Conservation (phyloP, 2,329 filamentous ascomycete species). For the Rhexocercosporidium sp. region DNA sequence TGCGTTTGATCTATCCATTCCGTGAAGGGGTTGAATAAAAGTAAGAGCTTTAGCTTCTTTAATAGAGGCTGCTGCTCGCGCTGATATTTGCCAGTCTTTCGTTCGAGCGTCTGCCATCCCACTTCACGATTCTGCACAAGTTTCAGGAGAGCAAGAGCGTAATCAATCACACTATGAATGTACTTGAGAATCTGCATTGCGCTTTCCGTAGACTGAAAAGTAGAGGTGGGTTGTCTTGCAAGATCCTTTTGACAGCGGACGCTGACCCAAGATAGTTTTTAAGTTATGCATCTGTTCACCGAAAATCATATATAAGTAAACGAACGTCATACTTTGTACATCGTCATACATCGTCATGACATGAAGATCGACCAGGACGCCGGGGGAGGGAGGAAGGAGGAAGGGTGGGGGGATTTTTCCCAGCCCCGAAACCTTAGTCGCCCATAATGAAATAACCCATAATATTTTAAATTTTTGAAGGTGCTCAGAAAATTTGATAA, state of each 20-base stretch:
- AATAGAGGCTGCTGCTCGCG: background rate
- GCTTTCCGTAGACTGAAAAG: background rate
- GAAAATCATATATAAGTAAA: no score
- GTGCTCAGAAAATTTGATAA: background rate
- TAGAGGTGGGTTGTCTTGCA: background rate
- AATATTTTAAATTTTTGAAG: background rate
- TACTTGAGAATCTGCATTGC: background rate
- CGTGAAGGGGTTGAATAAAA: background rate
- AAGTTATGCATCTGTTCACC: no score
- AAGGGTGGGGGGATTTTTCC: background rate
- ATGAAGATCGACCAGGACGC: background rate
- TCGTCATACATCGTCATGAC: background rate
- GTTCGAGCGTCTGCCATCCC: background rate
- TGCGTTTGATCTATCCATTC: background rate
- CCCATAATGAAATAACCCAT: background rate
- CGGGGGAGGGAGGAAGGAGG: no score
- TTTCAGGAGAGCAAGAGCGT: background rate
- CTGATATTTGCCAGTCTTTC: background rate
- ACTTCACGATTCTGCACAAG: background rate
- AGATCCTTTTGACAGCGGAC: background rate
- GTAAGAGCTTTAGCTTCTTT: background rate
- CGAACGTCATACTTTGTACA: no score
- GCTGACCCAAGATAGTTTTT: background rate
- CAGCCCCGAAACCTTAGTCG: background rate
- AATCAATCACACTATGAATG: background rate